phyloP scores from a whole-genome alignment of 257 asterid species.

The Przewalskia tangutica region DNA sequence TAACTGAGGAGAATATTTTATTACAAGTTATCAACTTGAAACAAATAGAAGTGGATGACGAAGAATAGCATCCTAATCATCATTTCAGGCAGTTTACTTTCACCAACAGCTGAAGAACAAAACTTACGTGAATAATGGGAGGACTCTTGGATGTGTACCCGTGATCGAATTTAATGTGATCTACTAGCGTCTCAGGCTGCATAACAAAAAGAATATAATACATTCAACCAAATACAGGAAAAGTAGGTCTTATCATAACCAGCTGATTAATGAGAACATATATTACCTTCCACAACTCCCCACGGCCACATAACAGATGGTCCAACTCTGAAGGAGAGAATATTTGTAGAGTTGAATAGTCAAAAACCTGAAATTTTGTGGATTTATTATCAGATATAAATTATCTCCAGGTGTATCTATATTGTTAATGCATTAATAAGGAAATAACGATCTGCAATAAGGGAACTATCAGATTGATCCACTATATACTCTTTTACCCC shows the following conservation, averaged over 20 bases:
- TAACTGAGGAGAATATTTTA: conserved; percentile 36
- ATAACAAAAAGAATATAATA: conserved; percentile 7
- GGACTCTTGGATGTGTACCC: conserved; percentile 96
- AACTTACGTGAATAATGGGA: conserved; percentile 57
- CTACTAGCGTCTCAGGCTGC: conserved; percentile 81
- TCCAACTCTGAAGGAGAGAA: conserved; percentile 87
- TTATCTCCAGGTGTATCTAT: background rate
- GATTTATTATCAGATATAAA: background rate
- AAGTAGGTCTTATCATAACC: background rate
- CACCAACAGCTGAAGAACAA: background rate
- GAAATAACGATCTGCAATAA: background rate
- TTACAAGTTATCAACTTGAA: background rate
- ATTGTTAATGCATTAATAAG: background rate
- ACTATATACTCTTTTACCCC: background rate
- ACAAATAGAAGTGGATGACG: background rate
- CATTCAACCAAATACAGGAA: background rate
- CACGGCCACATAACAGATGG: conserved; percentile 83
- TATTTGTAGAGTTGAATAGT: conserved; percentile 70
- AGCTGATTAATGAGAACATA: background rate
- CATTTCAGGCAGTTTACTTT: background rate
- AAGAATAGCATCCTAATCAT: background rate
- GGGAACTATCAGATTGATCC: background rate
- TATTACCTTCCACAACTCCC: conserved; percentile 91
- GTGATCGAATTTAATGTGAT: conserved; percentile 93
- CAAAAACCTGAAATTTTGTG: conserved; percentile 58